phyloP scores from a whole-genome alignment of 495 filamentous ascomycete species.

The Penicillium silybi region DNA sequence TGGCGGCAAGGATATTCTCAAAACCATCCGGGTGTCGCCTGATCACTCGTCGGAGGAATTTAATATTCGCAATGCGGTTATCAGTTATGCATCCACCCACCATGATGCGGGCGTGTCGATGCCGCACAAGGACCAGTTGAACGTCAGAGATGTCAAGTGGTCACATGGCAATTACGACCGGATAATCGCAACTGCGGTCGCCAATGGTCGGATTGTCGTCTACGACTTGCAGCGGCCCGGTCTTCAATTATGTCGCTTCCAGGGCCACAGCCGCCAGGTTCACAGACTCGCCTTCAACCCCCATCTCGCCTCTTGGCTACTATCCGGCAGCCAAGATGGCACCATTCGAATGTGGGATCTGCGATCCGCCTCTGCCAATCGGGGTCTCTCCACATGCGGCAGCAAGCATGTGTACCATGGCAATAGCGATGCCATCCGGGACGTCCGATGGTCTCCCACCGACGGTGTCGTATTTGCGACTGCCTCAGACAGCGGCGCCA shows the following conservation, averaged over 20 bases:
- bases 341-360: conserved; percentile 81
- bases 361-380: conserved; percentile 47
- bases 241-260: conserved; percentile 70
- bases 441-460: conserved; percentile 84
- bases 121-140: conserved; percentile 66
- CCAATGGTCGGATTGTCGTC: conserved; percentile 80
- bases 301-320: conserved; percentile 65
- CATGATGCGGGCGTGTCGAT: conserved; percentile 49
- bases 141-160: conserved; percentile 83
- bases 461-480: conserved; percentile 85
- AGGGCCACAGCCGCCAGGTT: conserved; percentile 88
- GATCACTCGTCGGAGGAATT: conserved; percentile 68
- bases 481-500: conserved; percentile 77
- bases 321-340: conserved; percentile 91
- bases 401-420: conserved; percentile 57
- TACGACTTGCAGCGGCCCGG: conserved; percentile 76
- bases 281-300: conserved; percentile 91
- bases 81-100: conserved; percentile 62
- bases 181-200: conserved; percentile 77
- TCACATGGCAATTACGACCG: conserved; percentile 61
- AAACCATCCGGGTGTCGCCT: conserved; percentile 71
- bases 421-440: conserved; percentile 75
- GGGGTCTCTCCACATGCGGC: conserved; percentile 46
- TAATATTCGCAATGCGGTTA: conserved; percentile 75
- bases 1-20: conserved; percentile 78